Conservation (phyloP, 2,329 filamentous ascomycete genomes). For the Polychaeton citri region DNA sequence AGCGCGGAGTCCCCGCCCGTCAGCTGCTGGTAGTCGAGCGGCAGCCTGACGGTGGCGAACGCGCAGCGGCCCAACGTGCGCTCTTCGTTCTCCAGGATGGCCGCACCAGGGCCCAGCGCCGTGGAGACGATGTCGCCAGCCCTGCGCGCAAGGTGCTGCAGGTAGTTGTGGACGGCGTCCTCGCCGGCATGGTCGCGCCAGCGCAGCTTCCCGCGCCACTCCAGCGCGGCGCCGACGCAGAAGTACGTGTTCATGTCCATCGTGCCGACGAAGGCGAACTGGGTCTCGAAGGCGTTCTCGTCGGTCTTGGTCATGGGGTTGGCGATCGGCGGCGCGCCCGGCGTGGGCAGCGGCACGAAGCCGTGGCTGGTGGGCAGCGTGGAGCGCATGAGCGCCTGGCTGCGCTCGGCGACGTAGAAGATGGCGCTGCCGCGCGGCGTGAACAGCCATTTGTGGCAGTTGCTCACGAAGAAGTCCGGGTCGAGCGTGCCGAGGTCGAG, state of each 20-base stretch:
- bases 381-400: constrained; percentile 61
- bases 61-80: constrained; percentile 52
- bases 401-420: constrained; percentile 62
- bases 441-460: constrained; percentile 85
- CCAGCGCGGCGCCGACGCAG: constrained; percentile 56
- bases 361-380: constrained; percentile 72
- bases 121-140: constrained; percentile 49
- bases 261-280: constrained; percentile 69
- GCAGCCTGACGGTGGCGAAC: constrained; percentile 62
- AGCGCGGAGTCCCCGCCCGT: constrained; percentile 17
- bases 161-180: constrained; percentile 51
- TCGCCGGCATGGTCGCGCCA: constrained; percentile 48
- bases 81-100: constrained; percentile 54
- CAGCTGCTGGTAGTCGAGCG: constrained; percentile 37
- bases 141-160: constrained; percentile 46
- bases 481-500: constrained; percentile 54
- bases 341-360: constrained; percentile 40
- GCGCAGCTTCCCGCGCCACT: constrained; percentile 46
- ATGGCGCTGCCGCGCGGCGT: constrained; percentile 68
- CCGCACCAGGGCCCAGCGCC: constrained; percentile 46
- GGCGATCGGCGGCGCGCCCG: constrained; percentile 8
- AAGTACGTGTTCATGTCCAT: constrained; percentile 59
- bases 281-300: constrained; percentile 50
- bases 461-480: constrained; percentile 77
- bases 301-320: constrained; percentile 27